Conservation (phyloP, 306 rosid genomes). For the Citrullus amarus region DNA sequence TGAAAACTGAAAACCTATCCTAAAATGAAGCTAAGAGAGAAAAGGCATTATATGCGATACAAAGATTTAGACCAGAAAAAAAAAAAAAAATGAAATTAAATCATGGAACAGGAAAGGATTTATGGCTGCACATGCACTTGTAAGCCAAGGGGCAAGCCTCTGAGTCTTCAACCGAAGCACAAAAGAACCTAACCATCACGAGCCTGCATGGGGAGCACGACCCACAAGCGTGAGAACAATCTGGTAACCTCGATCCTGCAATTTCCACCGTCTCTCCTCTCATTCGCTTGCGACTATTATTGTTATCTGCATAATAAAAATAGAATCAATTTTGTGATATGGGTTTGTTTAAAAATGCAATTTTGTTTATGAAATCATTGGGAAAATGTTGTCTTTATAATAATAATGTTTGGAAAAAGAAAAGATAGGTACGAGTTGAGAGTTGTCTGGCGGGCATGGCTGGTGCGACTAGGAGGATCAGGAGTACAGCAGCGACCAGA, state of each 20-base stretch:
- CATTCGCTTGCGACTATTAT: neutral
- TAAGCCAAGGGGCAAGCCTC: slow-evolving; percentile 92
- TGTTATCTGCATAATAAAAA: neutral
- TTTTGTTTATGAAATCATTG: neutral
- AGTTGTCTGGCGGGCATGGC: slow-evolving; percentile 32
- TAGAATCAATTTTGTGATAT: neutral
- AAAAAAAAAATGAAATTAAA: no score
- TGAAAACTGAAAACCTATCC: no score
- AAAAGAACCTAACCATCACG: slow-evolving; percentile 75
- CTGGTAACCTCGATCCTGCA: slow-evolving; percentile 69
- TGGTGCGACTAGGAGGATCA: slow-evolving; percentile 25
- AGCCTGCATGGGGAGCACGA: slow-evolving; percentile 62
- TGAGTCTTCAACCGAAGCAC: slow-evolving; percentile 50
- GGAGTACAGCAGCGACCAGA: neutral
- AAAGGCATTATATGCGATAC: no score
- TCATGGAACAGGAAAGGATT: slow-evolving; percentile 72
- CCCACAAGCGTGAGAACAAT: slow-evolving; percentile 84
- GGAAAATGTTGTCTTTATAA: neutral
- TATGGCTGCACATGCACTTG: slow-evolving; percentile 72
- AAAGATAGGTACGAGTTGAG: slow-evolving; percentile 25
- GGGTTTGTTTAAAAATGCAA: neutral
- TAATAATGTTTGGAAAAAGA: neutral
- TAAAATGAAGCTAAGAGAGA: no score
- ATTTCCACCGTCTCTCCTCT: slow-evolving; percentile 35
- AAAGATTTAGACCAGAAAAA: no score